Evolutionary conservation across 2,329 filamentous ascomycete species (phyloP).

Genomic region (Periglandula ipomoeae): DNA sequence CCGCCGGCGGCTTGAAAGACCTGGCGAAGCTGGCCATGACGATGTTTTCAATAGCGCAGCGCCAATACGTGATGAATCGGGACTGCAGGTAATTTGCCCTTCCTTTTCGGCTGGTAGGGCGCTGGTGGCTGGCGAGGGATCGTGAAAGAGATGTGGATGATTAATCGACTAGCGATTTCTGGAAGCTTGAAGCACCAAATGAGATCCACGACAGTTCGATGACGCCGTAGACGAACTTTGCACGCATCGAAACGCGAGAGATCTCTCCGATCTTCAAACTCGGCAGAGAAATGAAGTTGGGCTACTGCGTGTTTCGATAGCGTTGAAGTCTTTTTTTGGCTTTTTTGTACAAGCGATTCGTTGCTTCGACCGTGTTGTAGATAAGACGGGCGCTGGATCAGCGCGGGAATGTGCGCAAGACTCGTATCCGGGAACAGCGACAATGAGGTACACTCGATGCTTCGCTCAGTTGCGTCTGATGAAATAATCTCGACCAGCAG

Average conservation of each 20-base stretch:
- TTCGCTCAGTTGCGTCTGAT: neutral
- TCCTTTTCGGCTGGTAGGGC: neutral
- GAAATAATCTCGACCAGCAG: neutral
- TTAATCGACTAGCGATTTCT: neutral
- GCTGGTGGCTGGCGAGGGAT: neutral
- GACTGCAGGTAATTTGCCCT: neutral
- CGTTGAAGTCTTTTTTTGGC: neutral
- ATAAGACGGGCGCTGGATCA: neutral
- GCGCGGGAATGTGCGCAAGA: neutral
- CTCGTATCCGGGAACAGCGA: neutral
- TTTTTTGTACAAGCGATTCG: too few relatives aligned
- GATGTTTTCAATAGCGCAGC: neutral
- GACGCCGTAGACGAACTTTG: neutral
- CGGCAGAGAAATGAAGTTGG: neutral
- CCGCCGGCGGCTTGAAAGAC: slow-evolving; percentile 37
- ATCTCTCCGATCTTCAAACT: neutral
- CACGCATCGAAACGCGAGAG: neutral
- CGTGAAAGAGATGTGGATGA: slow-evolving; percentile 1
- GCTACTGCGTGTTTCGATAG: neutral
- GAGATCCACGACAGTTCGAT: slow-evolving; percentile 2
- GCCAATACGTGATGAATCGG: neutral
- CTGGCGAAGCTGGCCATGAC: slow-evolving; percentile 40
- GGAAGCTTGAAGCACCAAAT: neutral
- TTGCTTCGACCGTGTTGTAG: neutral
- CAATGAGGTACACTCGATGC: neutral